Conservation (phyloP, 768 basidiomycete species). For the Mycena sanguinolenta region DNA sequence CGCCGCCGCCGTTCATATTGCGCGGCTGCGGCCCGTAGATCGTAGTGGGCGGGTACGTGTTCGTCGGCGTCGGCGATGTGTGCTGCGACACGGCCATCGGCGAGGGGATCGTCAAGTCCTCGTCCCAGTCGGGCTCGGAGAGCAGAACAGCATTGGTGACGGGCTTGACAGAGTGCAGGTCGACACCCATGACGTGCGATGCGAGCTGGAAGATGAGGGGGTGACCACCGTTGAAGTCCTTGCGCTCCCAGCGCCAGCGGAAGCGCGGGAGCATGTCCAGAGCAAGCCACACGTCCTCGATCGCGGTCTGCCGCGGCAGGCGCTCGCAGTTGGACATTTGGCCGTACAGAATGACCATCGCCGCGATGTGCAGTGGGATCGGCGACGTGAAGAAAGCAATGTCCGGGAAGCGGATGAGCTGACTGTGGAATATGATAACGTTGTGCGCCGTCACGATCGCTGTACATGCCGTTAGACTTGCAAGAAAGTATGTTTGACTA, state of each 20-base stretch:
- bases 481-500: neutral
- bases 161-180: constrained; percentile 72
- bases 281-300: constrained; percentile 89
- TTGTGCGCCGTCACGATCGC: constrained; percentile 92
- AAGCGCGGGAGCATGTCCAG: constrained; percentile 90
- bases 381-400: constrained; percentile 92
- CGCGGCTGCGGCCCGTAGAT: constrained; percentile 56
- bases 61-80: constrained; percentile 55
- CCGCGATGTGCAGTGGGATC: constrained; percentile 89
- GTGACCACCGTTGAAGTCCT: constrained; percentile 82
- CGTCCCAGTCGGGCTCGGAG: constrained; percentile 68
- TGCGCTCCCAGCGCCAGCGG: constrained; percentile 94
- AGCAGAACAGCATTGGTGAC: constrained; percentile 59
- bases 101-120: constrained; percentile 49
- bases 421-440: constrained; percentile 86
- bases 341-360: constrained; percentile 92
- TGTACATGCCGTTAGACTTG: constrained; percentile 41
- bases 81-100: constrained; percentile 56
- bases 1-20: constrained; percentile 47
- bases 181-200: constrained; percentile 82
- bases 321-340: constrained; percentile 85
- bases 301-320: constrained; percentile 71
- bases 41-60: constrained; percentile 33
- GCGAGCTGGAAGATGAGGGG: constrained; percentile 89
- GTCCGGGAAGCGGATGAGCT: constrained; percentile 87